Evolutionary conservation across 768 basidiomycete genomes (phyloP).

Genomic region (Panellus pusillus): DNA sequence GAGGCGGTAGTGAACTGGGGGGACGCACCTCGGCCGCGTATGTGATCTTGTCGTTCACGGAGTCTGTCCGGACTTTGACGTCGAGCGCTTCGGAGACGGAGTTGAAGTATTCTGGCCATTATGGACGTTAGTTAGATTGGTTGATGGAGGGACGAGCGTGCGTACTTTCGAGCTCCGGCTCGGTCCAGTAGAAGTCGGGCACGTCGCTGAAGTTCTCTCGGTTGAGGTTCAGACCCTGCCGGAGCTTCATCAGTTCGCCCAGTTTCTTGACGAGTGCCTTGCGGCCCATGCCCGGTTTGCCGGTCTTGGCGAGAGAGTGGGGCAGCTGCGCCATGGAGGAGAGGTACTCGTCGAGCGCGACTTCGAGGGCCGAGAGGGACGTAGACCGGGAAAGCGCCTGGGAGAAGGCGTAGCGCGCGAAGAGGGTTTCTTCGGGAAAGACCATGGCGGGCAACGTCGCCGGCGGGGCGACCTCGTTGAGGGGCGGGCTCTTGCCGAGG

Average conservation of each 20-base stretch:
- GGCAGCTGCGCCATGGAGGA: constrained; percentile 81
- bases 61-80: constrained; percentile 75
- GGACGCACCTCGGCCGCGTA: constrained; percentile 75
- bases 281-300: constrained; percentile 80
- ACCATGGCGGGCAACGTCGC: constrained; percentile 50
- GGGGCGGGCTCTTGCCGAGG: constrained; percentile 66
- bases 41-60: constrained; percentile 90
- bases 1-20: too few species aligned
- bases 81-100: constrained; percentile 85
- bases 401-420: constrained; percentile 89
- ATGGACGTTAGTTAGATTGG: background rate
- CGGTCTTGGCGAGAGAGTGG: constrained; percentile 70
- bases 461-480: constrained; percentile 52
- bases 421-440: constrained; percentile 68
- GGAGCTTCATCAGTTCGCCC: constrained; percentile 87
- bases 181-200: constrained; percentile 93
- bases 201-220: constrained; percentile 86
- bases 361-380: constrained; percentile 83
- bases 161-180: constrained; percentile 85
- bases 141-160: background rate
- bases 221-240: constrained; percentile 87
- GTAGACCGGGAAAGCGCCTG: constrained; percentile 91
- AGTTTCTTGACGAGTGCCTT: constrained; percentile 88
- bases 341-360: constrained; percentile 79
- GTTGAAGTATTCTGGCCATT: constrained; percentile 69